These are phyloP conservation scores for Monosporascus sp. DNA, from an alignment of 2,329 filamentous ascomycete species.

Conservation along the genomic window DNA sequence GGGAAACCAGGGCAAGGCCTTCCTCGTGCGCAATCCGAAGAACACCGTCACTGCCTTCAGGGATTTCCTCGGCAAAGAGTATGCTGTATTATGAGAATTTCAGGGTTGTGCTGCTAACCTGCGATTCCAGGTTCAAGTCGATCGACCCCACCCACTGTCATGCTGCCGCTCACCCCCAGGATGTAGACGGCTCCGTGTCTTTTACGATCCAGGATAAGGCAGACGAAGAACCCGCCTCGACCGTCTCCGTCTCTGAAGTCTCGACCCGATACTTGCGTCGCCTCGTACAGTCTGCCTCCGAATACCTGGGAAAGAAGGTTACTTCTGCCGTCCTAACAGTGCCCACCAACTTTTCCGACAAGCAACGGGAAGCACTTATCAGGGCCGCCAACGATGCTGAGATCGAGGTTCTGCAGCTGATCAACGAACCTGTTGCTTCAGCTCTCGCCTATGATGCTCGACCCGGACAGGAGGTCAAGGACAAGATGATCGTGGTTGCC, in stretches of 20 bases:
- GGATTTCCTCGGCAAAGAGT: conserved; percentile 94
- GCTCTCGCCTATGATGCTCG: conserved; percentile 88
- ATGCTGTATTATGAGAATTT: conserved; percentile 30
- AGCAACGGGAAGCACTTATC: conserved; percentile 76
- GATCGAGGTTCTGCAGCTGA: conserved; percentile 86
- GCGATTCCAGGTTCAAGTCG: conserved; percentile 67
- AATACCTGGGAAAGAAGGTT: conserved; percentile 89
- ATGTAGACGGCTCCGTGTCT: conserved; percentile 64
- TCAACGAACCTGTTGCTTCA: conserved; percentile 85
- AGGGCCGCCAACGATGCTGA: conserved; percentile 75
- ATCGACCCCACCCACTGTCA: conserved; percentile 96
- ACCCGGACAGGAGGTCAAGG: conserved; percentile 65
- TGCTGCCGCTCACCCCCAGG: conserved; percentile 83
- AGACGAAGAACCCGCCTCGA: conserved; percentile 57
- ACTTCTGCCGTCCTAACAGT: conserved; percentile 93
- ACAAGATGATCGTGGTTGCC: conserved; percentile 88
- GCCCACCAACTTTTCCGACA: conserved; percentile 87
- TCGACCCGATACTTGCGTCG: conserved; percentile 80
- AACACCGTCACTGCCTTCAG: conserved; percentile 96
- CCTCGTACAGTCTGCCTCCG: conserved; percentile 76
- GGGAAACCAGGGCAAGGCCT: conserved; percentile 88
- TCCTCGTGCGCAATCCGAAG: conserved; percentile 84
- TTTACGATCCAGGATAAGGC: conserved; percentile 80
- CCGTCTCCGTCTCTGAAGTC: conserved; percentile 72
- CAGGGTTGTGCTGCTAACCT: conserved; percentile 1